A percentile compares a stretch with the other conserved stretches of the same genome.
phyloP scores from a whole-genome alignment of 169 alveolate species.

The Plasmodium chabaudi region DNA sequence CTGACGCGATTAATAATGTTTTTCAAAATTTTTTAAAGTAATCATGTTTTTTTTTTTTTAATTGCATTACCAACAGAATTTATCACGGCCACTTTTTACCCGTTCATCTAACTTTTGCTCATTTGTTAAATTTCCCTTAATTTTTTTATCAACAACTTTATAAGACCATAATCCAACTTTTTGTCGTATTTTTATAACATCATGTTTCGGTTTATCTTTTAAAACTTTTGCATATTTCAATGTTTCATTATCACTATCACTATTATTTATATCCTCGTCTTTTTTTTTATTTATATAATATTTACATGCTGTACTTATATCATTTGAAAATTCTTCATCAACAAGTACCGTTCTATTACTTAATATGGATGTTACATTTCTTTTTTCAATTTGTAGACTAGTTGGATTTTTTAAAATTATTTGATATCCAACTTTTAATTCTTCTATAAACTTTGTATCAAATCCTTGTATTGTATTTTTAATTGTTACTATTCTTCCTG shows the following conservation, averaged over 20 bases:
- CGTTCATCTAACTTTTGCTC: constrained; percentile 84
- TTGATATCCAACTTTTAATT: constrained; percentile 77
- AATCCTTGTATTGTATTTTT: constrained; percentile 86
- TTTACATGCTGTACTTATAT: constrained; percentile 81
- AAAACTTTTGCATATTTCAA: constrained; percentile 55
- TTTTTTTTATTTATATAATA: constrained; percentile 58
- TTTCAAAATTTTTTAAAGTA: no score
- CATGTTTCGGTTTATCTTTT: constrained; percentile 29
- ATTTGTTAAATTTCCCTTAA: constrained; percentile 80
- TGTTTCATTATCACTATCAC: constrained; percentile 10
- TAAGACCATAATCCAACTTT: constrained; percentile 87
- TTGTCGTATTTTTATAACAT: constrained; percentile 79
- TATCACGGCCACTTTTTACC: constrained; percentile 83
- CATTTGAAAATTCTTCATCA: constrained; percentile 80
- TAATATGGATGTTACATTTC: constrained; percentile 74
- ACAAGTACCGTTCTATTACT: constrained; percentile 81
- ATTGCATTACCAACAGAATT: constrained; percentile 81
- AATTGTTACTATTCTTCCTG: constrained; percentile 84
- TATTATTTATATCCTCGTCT: neutral
- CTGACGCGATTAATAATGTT: no score
- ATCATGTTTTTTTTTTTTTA: no score
- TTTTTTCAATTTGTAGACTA: constrained; percentile 78
- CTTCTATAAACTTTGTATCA: constrained; percentile 82
- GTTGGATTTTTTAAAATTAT: constrained; percentile 80
- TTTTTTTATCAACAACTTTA: constrained; percentile 81